Base-by-base conservation (phyloP, 148 eudicot genomes). In the Oxyria digyna region DNA sequence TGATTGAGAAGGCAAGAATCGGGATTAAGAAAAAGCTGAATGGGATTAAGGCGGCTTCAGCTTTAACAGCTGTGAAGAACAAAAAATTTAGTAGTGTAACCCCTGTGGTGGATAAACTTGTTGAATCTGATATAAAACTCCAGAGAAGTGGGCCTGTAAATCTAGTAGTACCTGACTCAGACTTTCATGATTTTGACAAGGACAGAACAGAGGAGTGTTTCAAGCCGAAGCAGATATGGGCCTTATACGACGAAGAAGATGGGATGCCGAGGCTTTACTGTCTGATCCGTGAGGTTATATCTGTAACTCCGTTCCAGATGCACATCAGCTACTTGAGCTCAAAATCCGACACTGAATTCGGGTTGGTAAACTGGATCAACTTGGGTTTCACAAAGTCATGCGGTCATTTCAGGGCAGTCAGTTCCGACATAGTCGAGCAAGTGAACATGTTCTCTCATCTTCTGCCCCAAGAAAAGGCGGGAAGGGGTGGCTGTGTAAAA, bases 221-320 rank as follows among this genome's bases (percentile, higher is more conserved):
- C 79, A 82, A 85, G 74, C 92, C 96, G 26, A 94, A 88, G 82
- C 99, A 94, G 79, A 91, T 94, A 80, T 94, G 99, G 99, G 99
- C 99, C 45, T 62, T 94, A 72, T 94, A 94, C 54, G 99, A 94
- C 73, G 99, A 94, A 82, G 97, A 94, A 78, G 99, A 94, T 59
- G 99, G 99, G 15, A 94, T 94, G 99, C 99, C 99, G 69, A 88
- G 99, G 43, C 80, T 94, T 69, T 94, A 94, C 73, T 94, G 99
- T 81, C 81, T 94, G 24, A 87, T 94, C 62, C 97, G 97, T 13
- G 81, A 88, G 70, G 78, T 94, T 32, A 76, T 94, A 52, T 94
- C 99, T 0, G 77, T 87, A 17, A 84, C 84, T 10, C 99, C 99
- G 0, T 94, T 94, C 59, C 87, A 90, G 80, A 81, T 94, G 62